phyloP scores from a whole-genome alignment of 768 basidiomycete genomes.

The Leccinum pellstonianum region DNA sequence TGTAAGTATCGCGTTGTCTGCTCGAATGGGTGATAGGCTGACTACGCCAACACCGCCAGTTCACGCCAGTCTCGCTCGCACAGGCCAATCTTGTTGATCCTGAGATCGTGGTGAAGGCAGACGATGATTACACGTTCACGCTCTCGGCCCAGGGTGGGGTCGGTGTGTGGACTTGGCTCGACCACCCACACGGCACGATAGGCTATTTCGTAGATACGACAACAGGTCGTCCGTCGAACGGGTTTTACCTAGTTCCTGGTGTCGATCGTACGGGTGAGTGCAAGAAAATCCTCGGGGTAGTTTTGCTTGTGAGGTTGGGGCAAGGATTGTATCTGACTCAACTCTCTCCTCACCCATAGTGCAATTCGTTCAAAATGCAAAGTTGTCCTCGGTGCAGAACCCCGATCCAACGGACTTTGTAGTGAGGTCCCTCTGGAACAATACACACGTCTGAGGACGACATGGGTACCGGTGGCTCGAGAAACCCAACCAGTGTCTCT shows the following conservation, averaged over 20 bases:
- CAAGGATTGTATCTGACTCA: not conserved
- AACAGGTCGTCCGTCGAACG: constrained; percentile 46
- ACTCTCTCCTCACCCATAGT: constrained; percentile 28
- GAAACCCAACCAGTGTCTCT: too few relatives aligned
- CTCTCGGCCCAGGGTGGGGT: constrained; percentile 55
- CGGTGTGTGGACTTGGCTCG: constrained; percentile 58
- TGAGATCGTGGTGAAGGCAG: not conserved
- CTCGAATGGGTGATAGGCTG: not conserved
- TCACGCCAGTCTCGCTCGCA: constrained; percentile 51
- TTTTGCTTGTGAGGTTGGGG: not conserved
- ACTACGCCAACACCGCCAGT: constrained; percentile 33
- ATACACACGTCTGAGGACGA: constrained; percentile 37
- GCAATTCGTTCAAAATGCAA: constrained; percentile 38
- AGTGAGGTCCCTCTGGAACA: constrained; percentile 54
- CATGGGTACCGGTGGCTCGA: too few relatives aligned
- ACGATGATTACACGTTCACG: constrained; percentile 43
- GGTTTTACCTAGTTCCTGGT: constrained; percentile 55
- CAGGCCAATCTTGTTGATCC: too few relatives aligned
- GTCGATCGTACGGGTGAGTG: constrained; percentile 49
- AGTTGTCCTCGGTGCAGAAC: constrained; percentile 38
- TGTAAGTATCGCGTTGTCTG: constrained; percentile 33
- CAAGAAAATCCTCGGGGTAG: not conserved
- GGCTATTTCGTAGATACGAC: constrained; percentile 49
- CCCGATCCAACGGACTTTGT: constrained; percentile 47
- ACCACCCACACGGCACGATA: constrained; percentile 54